Evolutionary conservation across 2,329 filamentous ascomycete species (phyloP).

Genomic region (Incumbomyces delicatus): DNA sequence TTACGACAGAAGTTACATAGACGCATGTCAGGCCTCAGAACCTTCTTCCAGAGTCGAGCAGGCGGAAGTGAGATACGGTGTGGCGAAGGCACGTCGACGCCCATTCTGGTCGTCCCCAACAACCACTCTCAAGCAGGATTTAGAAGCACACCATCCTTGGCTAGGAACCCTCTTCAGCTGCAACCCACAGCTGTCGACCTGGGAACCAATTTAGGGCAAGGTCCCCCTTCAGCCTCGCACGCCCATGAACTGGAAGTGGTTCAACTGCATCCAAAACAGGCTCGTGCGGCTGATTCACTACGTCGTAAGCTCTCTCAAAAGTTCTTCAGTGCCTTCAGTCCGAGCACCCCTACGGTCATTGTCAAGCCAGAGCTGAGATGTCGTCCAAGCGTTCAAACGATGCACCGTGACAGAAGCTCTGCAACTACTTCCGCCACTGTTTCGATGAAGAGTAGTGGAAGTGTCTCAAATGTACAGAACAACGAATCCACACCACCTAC

Average conservation of each 20-base stretch:
- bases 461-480: conserved; percentile 11
- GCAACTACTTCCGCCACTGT: not conserved
- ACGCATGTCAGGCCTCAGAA: conserved; percentile 2
- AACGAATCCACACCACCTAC: conserved; percentile 13
- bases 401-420: conserved; percentile 8
- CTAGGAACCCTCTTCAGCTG: conserved; percentile 1
- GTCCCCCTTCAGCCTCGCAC: not conserved
- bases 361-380: conserved; percentile 12
- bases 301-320: not conserved
- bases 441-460: conserved; percentile 9
- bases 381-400: conserved; percentile 17
- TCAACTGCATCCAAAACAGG: no score
- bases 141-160: not conserved
- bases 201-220: not conserved
- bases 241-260: no score
- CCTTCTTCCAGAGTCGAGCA: conserved; percentile 7
- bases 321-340: not conserved
- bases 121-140: not conserved
- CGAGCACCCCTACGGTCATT: conserved; percentile 13
- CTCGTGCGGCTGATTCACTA: not conserved
- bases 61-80: not conserved
- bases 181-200: not conserved
- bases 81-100: not conserved
- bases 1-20: not conserved
- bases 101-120: not conserved